phyloP scores from a whole-genome alignment of 2,329 filamentous ascomycete genomes.

The Pleurostoma richardsiae region DNA sequence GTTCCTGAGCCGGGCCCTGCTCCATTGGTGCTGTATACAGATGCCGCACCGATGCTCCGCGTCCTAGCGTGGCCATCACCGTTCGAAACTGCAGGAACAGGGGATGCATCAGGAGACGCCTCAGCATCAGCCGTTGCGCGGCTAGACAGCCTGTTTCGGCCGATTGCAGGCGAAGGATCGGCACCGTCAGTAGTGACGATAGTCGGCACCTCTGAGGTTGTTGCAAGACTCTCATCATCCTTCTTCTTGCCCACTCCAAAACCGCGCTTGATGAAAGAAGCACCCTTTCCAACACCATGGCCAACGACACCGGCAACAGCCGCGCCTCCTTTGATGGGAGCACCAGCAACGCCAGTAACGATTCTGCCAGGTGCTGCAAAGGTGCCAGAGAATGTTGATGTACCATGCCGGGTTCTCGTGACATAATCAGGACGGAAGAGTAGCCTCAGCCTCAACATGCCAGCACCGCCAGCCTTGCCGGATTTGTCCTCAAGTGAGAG shows the following conservation, averaged over 20 bases:
- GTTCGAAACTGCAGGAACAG: conserved; percentile 23
- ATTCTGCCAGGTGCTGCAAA: conserved; percentile 86
- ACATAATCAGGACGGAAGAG: conserved; percentile 94
- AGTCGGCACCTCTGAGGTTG: conserved; percentile 34
- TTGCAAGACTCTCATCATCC: conserved; percentile 41
- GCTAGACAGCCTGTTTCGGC: conserved; percentile 32
- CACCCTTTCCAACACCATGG: conserved; percentile 81
- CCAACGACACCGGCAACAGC: conserved; percentile 68
- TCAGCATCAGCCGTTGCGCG: conserved; percentile 26
- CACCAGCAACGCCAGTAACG: conserved; percentile 73
- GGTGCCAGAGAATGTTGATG: conserved; percentile 87
- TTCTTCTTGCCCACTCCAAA: conserved; percentile 70
- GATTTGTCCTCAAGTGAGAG: conserved; percentile 84
- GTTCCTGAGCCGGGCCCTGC: conserved; percentile 62
- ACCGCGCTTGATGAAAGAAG: conserved; percentile 83
- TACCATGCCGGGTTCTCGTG: conserved; percentile 78
- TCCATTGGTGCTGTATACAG: conserved; percentile 58
- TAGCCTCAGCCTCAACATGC: conserved; percentile 73
- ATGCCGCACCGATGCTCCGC: conserved; percentile 59
- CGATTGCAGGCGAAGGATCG: conserved; percentile 26
- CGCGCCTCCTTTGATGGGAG: conserved; percentile 87
- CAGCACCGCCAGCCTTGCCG: conserved; percentile 54
- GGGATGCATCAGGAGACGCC: conserved; percentile 18
- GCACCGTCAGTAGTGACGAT: conserved; percentile 37
- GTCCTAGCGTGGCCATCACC: conserved; percentile 40